Evolutionary conservation across 2,329 filamentous ascomycete genomes (phyloP), one percentile per base, ranked within the genome.

Genomic region (Ophiostoma sp.): DNA sequence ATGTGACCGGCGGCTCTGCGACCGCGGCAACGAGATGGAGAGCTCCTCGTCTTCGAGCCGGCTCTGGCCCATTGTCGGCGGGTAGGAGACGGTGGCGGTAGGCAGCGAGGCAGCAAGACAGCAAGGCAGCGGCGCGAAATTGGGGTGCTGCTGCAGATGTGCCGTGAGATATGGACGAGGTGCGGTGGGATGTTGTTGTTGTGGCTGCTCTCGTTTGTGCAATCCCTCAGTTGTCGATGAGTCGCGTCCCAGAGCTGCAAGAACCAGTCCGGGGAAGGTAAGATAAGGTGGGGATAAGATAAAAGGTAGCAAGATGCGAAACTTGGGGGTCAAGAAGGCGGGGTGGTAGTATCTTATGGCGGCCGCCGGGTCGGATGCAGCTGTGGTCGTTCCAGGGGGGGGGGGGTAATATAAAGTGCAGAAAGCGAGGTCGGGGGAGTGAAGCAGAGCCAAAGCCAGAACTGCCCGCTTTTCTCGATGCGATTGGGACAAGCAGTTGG

Each of bases 31-130:
- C 74, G 89, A 90, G 77, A 93, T 90, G 78, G 90, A 90, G 73
- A 93, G 87, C 81, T 93, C 90, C 81, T 92, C 90, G 78, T 93
- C 90, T 76, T 93, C 89, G 78, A 90, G 90, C 74, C 80, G 81
- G 76, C 81, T 78, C 70, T 82, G 81, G 76, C 81, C 79, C 83
- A 85, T 85, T 75, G 60, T 27, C 60, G 18, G n/a, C 5, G 60
- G n/a, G 38, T 4, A n/a, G 16, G 9, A 16, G 52, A 49, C 27
- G 27, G 27, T 27, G n/a, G 49, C 12, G 36, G 12, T 4, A 8
- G 18, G 27, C 27, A 27, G 27, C 27, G 27, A 27, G 27, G 27
- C 27, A 27, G 27, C 27, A 2, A 27, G 27, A 27, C 27, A 27
- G 27, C 27, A 27, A 36, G 49, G 8, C n/a, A 52, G 49, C n/a